Conservation (phyloP, 371 early-diverging fungal species). For the Batrachochytrium dendrobatidis region DNA sequence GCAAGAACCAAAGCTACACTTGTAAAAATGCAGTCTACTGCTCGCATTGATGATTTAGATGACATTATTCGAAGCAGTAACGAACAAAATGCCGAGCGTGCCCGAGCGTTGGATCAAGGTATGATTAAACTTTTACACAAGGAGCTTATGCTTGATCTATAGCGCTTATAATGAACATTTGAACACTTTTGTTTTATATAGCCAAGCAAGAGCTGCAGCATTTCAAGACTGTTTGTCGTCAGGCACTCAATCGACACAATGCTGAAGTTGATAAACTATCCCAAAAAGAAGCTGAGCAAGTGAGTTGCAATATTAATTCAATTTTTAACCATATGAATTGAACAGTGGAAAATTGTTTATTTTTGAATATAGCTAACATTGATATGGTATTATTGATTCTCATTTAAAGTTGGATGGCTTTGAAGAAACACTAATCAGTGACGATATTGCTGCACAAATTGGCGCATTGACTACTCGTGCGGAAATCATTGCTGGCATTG, state of each 20-base stretch:
- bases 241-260: not conserved
- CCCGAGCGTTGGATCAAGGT: not conserved
- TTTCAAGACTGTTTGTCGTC: not conserved
- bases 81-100: constrained; percentile 1
- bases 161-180: too few relatives aligned
- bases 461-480: not conserved
- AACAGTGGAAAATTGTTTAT: too few relatives aligned
- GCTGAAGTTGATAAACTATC: not conserved
- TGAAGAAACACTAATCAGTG: not conserved
- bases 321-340: too few relatives aligned
- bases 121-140: too few relatives aligned
- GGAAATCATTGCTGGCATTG: not conserved
- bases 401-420: too few relatives aligned
- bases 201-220: not conserved
- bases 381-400: too few relatives aligned
- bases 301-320: not conserved
- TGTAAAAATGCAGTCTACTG: not conserved
- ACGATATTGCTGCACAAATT: not conserved
- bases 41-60: constrained; percentile 4
- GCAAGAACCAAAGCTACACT: not conserved
- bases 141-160: too few relatives aligned
- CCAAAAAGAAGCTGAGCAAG: not conserved
- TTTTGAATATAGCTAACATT: too few relatives aligned
- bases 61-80: constrained; percentile 5
- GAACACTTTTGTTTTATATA: not conserved